phyloP scores from a whole-genome alignment of 78 protist genomes.

The Pelomyxa schiedti region DNA sequence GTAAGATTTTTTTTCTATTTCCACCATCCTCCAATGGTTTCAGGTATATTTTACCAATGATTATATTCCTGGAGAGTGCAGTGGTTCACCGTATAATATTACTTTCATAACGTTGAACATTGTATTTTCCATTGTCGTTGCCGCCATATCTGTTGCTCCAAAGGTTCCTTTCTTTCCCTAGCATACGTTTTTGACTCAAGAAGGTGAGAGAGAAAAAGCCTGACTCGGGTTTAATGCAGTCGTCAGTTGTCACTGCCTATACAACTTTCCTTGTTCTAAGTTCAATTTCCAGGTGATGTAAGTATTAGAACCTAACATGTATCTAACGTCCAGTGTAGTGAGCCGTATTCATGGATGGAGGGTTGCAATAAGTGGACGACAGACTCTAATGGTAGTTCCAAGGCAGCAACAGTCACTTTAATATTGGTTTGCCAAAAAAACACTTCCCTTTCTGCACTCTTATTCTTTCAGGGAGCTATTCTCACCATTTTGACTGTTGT shows the following conservation, averaged over 20 bases:
- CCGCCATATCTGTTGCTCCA: neutral
- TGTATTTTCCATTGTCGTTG: neutral
- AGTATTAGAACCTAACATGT: too few species aligned
- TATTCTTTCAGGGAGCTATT: neutral
- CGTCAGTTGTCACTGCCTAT: conserved; percentile 1
- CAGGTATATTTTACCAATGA: too few species aligned
- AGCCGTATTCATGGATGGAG: neutral
- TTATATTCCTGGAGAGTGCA: too few species aligned
- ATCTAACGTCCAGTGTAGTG: too few species aligned
- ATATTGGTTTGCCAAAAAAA: too few species aligned
- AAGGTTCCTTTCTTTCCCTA: too few species aligned
- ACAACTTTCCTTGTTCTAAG: conserved; percentile 11
- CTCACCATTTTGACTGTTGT: neutral
- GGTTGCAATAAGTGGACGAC: neutral
- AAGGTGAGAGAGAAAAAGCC: conserved; percentile 19
- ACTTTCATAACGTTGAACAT: neutral
- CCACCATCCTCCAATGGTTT: too few species aligned
- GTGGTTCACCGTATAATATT: too few species aligned
- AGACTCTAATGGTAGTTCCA: too few species aligned
- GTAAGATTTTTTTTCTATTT: neutral
- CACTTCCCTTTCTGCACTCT: too few species aligned
- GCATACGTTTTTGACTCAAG: too few species aligned
- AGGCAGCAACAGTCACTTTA: too few species aligned
- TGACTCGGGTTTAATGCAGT: conserved; percentile 18
- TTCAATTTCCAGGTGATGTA: conserved; percentile 13